A percentile compares a stretch with the other conserved stretches of the same genome.
phyloP scores from a whole-genome alignment of 208 protist genomes.

The Trypanosoma conorhini region DNA sequence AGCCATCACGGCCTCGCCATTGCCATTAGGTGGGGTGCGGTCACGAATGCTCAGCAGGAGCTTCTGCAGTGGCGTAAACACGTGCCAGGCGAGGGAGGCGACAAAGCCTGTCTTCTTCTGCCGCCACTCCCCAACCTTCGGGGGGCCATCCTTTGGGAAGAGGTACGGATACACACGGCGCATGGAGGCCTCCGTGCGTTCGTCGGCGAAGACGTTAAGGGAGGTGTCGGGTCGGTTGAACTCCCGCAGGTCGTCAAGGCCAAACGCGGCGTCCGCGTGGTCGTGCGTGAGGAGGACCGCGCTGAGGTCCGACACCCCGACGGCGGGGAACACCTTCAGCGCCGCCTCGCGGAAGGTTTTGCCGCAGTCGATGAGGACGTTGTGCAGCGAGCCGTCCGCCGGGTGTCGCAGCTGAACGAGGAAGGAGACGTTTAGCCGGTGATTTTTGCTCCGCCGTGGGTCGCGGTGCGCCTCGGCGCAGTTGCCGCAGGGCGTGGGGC shows the following conservation, averaged over 20 bases:
- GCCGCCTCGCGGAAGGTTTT: conserved; percentile 75
- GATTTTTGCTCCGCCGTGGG: conserved; percentile 29
- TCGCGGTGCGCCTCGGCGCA: conserved; percentile 39
- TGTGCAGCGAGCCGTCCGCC: conserved; percentile 38
- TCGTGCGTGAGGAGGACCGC: conserved; percentile 75
- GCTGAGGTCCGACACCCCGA: conserved; percentile 46
- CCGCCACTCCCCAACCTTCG: neutral
- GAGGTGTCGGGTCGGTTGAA: conserved; percentile 38
- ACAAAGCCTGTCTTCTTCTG: conserved; percentile 20
- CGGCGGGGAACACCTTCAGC: conserved; percentile 44
- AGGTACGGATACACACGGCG: conserved; percentile 47
- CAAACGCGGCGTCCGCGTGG: conserved; percentile 71
- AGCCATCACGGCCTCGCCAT: neutral
- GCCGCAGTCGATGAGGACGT: conserved; percentile 71
- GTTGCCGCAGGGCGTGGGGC: conserved; percentile 30
- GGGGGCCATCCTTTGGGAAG: conserved; percentile 29
- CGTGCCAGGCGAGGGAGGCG: conserved; percentile 14
- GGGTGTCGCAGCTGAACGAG: conserved; percentile 60
- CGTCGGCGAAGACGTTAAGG: conserved; percentile 40
- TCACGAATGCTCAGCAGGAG: conserved; percentile 4
- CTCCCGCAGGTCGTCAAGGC: conserved; percentile 80
- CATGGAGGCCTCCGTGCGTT: conserved; percentile 33
- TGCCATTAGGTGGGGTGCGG: neutral
- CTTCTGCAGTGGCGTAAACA: conserved; percentile 10
- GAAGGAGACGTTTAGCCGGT: conserved; percentile 56